Conservation (phyloP, 148 eudicot species). For the Fagopyrum homotropicum region DNA sequence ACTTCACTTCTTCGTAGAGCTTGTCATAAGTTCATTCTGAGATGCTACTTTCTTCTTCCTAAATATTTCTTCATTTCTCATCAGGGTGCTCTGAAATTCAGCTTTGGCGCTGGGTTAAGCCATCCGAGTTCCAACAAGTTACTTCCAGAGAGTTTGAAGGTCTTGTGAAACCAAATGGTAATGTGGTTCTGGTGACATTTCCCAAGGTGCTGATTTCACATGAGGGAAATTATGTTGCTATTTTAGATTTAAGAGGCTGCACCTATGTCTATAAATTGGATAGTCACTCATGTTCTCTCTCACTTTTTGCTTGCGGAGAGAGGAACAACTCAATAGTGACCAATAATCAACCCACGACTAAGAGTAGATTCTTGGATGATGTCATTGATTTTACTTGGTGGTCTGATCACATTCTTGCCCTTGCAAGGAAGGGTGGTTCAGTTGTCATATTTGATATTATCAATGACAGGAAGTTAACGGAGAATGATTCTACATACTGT, state of each 20-base stretch:
- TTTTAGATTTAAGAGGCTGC: constrained; percentile 63
- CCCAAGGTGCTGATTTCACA: constrained; percentile 83
- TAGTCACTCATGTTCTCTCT: constrained; percentile 33
- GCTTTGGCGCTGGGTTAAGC: constrained; percentile 52
- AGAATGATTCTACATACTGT: constrained; percentile 42
- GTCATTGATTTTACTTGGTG: constrained; percentile 89
- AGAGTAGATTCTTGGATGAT: constrained; percentile 31
- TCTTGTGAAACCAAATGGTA: constrained; percentile 40
- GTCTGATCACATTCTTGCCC: constrained; percentile 58
- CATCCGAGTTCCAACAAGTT: constrained; percentile 35
- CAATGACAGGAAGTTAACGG: constrained; percentile 30
- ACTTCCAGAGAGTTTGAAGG: constrained; percentile 52
- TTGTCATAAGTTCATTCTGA: not conserved
- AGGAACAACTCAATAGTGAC: constrained; percentile 18
- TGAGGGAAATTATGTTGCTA: constrained; percentile 59
- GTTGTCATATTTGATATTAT: constrained; percentile 47
- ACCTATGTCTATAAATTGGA: constrained; percentile 51
- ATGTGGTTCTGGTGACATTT: constrained; percentile 42
- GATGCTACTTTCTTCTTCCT: not conserved
- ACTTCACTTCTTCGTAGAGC: not conserved
- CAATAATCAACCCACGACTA: constrained; percentile 19
- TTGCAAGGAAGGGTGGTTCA: constrained; percentile 54
- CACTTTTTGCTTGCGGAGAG: constrained; percentile 30
- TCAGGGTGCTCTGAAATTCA: constrained; percentile 62
- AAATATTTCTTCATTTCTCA: not conserved